Evolutionary conservation across 1,284 basidiomycete genomes (phyloP), one percentile per base, ranked within the genome.

Genomic region (Exobasidium cylindrosporum): DNA sequence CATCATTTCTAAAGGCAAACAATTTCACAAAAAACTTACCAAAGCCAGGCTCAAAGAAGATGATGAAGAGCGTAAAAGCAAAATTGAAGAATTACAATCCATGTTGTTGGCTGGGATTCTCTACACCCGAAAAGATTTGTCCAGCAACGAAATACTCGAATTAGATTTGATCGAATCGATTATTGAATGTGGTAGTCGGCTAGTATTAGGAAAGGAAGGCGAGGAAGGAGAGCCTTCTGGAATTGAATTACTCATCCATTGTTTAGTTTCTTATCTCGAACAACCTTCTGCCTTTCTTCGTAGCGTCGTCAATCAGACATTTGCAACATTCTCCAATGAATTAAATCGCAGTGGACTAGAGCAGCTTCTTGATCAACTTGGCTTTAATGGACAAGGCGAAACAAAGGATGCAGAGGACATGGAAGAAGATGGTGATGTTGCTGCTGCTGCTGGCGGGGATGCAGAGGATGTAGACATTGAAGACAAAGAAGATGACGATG

Each of bases 211-310:
- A n/a, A 67, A 66, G 57, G 57, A 74, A 35, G 61, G 65, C 49
- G 73, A 75, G 60, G 61, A 35, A 21, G 31, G 70, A 3, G 83
- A 82, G 28, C 82, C 83, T 23, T 81, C 85, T 46, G 87, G 91
- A 1, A 86, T 94, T 57, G 92, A 96, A 71, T 81, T 92, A 32
- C 84, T 97, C 43, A 87, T 94, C 54, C 94, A 97, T 76, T 85
- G 86, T 26, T 86, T 97, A 62, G 89, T 97, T 61, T 91, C 90
- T 6, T 88, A 92, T 75, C 82, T 98, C 55, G 93, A 97, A 78
- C 86, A 88, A 64, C 88, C 89, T 1, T 91, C 88, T 10, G 86
- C 87, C 40, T 95, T 92, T 81, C 84, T 91, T 79, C 87, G 92
- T 24, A 85, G 87, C 0, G 83, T 92, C 23, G 89, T 89, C 6